Percentiles rank a stretch among this genome's conserved stretches.
Evolutionary conservation across 2,329 filamentous ascomycete genomes (phyloP).

Genomic region (Hymenoscyphus repandus): DNA sequence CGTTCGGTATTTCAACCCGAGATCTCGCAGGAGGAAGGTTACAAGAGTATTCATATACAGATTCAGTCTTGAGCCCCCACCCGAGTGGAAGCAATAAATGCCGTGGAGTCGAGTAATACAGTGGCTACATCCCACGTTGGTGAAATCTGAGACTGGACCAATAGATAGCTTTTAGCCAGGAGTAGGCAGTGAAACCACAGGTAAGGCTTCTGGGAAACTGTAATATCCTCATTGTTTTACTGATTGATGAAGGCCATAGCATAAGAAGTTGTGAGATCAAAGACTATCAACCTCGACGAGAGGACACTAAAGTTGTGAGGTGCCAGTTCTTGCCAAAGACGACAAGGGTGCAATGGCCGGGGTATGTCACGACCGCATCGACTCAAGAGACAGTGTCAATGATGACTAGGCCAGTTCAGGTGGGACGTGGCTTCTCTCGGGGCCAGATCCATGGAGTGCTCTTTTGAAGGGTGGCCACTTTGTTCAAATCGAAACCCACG

Average conservation of each 20-base stretch:
- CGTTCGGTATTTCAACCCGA: constrained; percentile 19
- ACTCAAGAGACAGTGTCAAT: constrained; percentile 25
- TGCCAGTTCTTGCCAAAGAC: constrained; percentile 24
- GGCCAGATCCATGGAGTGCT: constrained; percentile 18
- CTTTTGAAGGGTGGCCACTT: constrained; percentile 15
- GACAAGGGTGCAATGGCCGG: constrained; percentile 23
- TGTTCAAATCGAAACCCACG: constrained; percentile 18
- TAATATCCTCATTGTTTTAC: constrained; percentile 17
- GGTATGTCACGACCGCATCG: constrained; percentile 23
- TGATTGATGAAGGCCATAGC: constrained; percentile 6
- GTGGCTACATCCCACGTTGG: constrained; percentile 22
- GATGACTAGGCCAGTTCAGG: constrained; percentile 20
- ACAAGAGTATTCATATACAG: constrained; percentile 27
- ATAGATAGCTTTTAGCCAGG: constrained; percentile 20
- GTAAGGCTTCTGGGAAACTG: constrained; percentile 20
- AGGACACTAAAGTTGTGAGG: constrained; percentile 20
- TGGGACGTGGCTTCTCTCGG: constrained; percentile 13
- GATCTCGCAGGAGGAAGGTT: constrained; percentile 17
- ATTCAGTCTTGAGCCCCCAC: constrained; percentile 20
- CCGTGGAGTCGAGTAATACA: constrained; percentile 17
- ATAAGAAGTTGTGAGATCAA: constrained; percentile 10
- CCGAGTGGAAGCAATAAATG: constrained; percentile 17
- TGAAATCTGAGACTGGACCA: constrained; percentile 21
- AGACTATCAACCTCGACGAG: constrained; percentile 11
- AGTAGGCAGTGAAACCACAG: constrained; percentile 24